These are phyloP conservation scores for Jacaranda copaia DNA, from an alignment of 257 asterid genomes.

Conservation along the genomic window DNA sequence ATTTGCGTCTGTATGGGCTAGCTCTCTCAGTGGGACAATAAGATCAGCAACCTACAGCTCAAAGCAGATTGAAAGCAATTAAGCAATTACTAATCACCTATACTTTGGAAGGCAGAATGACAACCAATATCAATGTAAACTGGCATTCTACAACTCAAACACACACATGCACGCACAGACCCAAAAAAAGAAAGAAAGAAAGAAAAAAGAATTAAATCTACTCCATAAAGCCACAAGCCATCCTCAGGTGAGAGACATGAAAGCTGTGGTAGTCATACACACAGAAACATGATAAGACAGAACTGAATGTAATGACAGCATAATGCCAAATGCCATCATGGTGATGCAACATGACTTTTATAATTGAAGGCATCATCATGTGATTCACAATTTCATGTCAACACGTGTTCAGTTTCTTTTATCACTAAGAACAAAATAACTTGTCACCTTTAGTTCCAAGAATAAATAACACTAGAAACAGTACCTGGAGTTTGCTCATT, in stretches of 20 bases:
- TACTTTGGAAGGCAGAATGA: conserved; percentile 24
- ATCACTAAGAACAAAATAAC: conserved; percentile 1
- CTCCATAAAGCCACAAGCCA: conserved; percentile 19
- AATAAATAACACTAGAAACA: conserved; percentile 25
- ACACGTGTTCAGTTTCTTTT: not conserved
- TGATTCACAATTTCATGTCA: conserved; percentile 7
- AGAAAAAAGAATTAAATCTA: conserved; percentile 23
- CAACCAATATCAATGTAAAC: conserved; percentile 5
- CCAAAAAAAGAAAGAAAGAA: conserved; percentile 20
- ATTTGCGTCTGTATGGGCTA: conserved; percentile 94
- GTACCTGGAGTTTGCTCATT: conserved; percentile 95
- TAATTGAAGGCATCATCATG: conserved; percentile 23
- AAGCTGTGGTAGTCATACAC: conserved; percentile 13
- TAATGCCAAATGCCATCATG: conserved; percentile 9
- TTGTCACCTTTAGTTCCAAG: conserved; percentile 13
- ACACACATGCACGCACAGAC: not conserved
- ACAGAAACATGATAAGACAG: conserved; percentile 24
- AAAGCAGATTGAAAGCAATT: conserved; percentile 25
- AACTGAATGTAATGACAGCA: conserved; percentile 17
- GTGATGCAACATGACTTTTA: conserved; percentile 8
- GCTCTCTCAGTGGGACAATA: conserved; percentile 90
- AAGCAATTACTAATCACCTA: conserved; percentile 29
- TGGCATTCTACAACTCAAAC: conserved; percentile 5
- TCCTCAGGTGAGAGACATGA: conserved; percentile 20
- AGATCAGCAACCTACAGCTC: conserved; percentile 84